Evolutionary conservation across 192 early-diverging fungal species (phyloP), one percentile per base, ranked within the genome.

Genomic region (Podochytrium sp.): DNA sequence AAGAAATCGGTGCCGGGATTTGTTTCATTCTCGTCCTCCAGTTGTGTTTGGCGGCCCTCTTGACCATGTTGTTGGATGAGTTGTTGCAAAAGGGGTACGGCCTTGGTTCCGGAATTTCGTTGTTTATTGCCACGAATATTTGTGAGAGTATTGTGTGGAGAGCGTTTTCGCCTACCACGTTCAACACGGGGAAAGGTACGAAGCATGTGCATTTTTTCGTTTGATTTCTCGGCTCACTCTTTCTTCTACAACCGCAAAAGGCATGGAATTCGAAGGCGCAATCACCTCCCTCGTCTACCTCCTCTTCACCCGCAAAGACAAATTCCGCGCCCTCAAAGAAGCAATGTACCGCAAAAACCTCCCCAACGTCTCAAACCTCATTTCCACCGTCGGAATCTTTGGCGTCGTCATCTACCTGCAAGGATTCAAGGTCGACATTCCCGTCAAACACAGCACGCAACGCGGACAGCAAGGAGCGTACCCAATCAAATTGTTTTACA

Each of bases 81-180:
- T 89, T 99, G 76, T 89, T 99, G 78, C 98, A 99, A 84, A 99
- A 99, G 89, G 98, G 98, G 4, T 99, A 99, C 77, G 98, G 98
- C 79, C 88, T 99, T 55, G 98, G 98, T 35, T 99, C 98, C 35
- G 98, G 98, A 68, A 98, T 99, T 80, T 95, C 94, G 57, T 87
- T 99, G 77, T 99, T 99, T 80, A 99, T 99, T 83, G 97, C 98
- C 52, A 99, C 98, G 75, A 99, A 99, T 80, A 96, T 99, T 79
- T 99, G 98, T 83, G 98, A 99, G 83, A 96, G 90, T 73, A 98
- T 99, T 76, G 88, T 99, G 80, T 99, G 98, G 98, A 95, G 97
- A 84, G 97, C 98, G 12, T 90, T 99, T 74, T 93, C 91, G 72
- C 98, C 98, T 50, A 96, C 94, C 73, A 99, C 97, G 32, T 91